phyloP scores from a whole-genome alignment of 306 rosid species.

The Cicer judaicum region DNA sequence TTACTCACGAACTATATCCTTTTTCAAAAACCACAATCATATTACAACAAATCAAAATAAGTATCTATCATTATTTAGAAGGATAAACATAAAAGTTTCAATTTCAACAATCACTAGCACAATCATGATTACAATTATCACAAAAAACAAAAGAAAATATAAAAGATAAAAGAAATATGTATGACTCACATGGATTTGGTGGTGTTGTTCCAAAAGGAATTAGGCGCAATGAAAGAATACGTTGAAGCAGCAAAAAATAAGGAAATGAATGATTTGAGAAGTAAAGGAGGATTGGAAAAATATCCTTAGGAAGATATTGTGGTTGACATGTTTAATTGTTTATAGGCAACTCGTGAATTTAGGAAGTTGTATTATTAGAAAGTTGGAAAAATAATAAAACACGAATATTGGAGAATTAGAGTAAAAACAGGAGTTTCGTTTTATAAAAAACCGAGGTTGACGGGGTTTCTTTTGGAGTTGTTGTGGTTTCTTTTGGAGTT shows the following conservation, averaged over 20 bases:
- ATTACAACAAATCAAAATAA: constrained; percentile 22
- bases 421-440: constrained; percentile 29
- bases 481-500: constrained; percentile 36
- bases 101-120: neutral
- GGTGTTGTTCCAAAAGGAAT: constrained; percentile 20
- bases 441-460: constrained; percentile 59
- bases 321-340: constrained; percentile 10
- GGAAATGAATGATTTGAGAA: constrained; percentile 23
- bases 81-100: neutral
- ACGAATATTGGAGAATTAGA: constrained; percentile 22
- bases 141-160: neutral
- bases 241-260: neutral
- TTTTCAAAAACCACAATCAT: constrained; percentile 1
- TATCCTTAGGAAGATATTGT: neutral
- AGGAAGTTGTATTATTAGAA: constrained; percentile 39
- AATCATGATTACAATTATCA: neutral
- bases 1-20: constrained; percentile 18
- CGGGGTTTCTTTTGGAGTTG: constrained; percentile 53
- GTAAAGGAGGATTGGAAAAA: neutral
- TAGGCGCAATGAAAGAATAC: constrained; percentile 12
- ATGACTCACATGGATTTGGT: constrained; percentile 7
- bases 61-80: neutral
- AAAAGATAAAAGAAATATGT: neutral
- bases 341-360: constrained; percentile 17
- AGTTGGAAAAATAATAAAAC: constrained; percentile 5